These are phyloP conservation scores for Pythium biforme DNA, from an alignment of 352 stramenopile species.

Conservation along the genomic window DNA sequence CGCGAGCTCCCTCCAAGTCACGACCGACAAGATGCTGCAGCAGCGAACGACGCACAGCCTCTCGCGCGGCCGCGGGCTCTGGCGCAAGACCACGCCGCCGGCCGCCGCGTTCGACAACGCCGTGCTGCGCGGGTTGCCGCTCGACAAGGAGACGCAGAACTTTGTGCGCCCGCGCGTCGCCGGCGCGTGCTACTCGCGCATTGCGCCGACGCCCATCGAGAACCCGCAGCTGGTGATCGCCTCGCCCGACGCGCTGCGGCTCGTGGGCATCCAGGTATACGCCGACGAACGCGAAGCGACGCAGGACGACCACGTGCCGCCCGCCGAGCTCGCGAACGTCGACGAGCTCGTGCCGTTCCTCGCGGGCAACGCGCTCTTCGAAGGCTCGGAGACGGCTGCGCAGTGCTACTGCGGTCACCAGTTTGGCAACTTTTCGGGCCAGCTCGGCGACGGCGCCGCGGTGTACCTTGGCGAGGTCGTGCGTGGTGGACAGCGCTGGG, in stretches of 20 bases:
- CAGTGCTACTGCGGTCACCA: constrained; percentile 93
- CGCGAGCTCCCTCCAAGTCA: not conserved
- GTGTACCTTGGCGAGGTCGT: constrained; percentile 89
- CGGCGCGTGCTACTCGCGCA: constrained; percentile 61
- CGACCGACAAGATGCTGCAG: constrained; percentile 12
- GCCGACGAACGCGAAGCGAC: constrained; percentile 7
- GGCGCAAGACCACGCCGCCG: constrained; percentile 38
- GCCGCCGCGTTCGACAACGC: constrained; percentile 52
- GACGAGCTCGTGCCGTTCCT: constrained; percentile 57
- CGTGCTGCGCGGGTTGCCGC: constrained; percentile 57
- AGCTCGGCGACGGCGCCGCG: constrained; percentile 89
- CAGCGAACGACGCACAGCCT: constrained; percentile 15
- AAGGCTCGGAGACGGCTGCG: constrained; percentile 70
- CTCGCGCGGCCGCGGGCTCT: constrained; percentile 36
- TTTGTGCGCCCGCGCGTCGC: constrained; percentile 47
- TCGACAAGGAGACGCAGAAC: constrained; percentile 55
- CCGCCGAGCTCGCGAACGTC: constrained; percentile 30
- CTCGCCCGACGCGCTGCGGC: constrained; percentile 47
- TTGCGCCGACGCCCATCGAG: constrained; percentile 56
- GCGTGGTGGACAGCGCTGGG: constrained; percentile 57
- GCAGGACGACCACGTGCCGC: constrained; percentile 24
- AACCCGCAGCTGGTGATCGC: constrained; percentile 59
- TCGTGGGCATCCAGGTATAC: constrained; percentile 57
- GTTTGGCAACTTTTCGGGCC: constrained; percentile 90
- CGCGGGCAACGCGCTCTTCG: constrained; percentile 71